phyloP scores from a whole-genome alignment of 2,329 filamentous ascomycete genomes.

The Trichoderma gracile region DNA sequence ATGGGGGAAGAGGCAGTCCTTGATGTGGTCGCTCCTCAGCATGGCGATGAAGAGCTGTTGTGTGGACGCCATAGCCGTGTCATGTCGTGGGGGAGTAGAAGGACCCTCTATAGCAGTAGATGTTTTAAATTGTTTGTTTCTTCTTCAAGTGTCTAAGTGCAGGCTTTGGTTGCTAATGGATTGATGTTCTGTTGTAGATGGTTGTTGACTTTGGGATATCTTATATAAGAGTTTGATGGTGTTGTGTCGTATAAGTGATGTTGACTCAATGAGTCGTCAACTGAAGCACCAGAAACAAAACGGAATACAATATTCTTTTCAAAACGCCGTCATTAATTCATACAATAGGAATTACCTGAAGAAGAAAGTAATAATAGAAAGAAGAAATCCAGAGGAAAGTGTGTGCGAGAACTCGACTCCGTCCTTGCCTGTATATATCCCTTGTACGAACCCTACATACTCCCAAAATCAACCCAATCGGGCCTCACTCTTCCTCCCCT shows the following conservation, averaged over 20 bases:
- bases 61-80: slow-evolving; percentile 53
- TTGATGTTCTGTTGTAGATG: neutral
- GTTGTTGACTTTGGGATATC: neutral
- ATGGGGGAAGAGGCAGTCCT: slow-evolving; percentile 51
- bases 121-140: neutral
- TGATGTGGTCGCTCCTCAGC: slow-evolving; percentile 54
- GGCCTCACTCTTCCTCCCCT: neutral
- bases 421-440: slow-evolving; percentile 21
- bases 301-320: neutral
- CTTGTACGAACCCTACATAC: neutral
- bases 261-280: neutral
- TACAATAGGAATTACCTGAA: neutral
- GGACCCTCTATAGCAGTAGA: neutral
- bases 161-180: neutral
- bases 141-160: too few relatives aligned
- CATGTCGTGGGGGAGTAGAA: slow-evolving; percentile 44
- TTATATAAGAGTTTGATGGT: neutral
- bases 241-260: neutral
- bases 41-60: slow-evolving; percentile 56
- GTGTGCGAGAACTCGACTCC: neutral
- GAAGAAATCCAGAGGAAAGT: neutral
- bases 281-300: neutral
- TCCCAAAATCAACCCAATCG: neutral
- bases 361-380: neutral
- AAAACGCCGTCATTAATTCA: neutral